These are phyloP conservation scores for Triticum turgidum DNA, from an alignment of 176 grass and related monocot genomes.

Conservation along the genomic window DNA sequence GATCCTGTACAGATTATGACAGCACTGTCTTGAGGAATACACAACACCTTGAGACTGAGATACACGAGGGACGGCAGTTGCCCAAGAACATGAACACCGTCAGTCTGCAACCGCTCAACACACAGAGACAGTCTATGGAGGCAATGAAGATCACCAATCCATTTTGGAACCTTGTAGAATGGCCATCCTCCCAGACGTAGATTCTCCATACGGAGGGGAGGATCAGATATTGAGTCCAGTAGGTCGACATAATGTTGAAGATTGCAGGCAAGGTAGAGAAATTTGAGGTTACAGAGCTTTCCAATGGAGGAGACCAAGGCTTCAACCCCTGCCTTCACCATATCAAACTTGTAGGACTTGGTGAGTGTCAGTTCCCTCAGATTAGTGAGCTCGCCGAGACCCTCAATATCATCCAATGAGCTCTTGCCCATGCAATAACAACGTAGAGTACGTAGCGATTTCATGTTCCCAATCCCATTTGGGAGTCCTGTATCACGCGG, in stretches of 20 bases:
- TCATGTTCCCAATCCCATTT: neutral
- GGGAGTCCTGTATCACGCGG: neutral
- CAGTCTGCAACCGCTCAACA: neutral
- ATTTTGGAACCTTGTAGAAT: neutral
- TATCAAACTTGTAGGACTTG: neutral
- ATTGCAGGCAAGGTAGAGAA: neutral
- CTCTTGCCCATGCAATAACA: neutral
- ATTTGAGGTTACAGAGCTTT: neutral
- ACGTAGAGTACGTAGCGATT: neutral
- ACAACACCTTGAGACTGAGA: neutral
- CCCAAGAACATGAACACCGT: neutral
- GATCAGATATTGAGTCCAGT: neutral
- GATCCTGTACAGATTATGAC: neutral
- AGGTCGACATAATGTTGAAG: neutral
- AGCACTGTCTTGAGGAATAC: neutral
- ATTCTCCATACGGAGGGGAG: neutral
- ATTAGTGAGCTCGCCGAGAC: neutral
- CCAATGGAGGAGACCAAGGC: neutral
- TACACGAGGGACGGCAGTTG: neutral
- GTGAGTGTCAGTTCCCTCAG: neutral
- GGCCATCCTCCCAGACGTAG: neutral
- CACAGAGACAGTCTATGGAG: neutral
- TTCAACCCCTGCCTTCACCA: neutral
- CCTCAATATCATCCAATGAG: neutral
- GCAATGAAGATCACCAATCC: neutral